Conservation (phyloP, 345 rosid genomes). For the Carallia pectinifolia region DNA sequence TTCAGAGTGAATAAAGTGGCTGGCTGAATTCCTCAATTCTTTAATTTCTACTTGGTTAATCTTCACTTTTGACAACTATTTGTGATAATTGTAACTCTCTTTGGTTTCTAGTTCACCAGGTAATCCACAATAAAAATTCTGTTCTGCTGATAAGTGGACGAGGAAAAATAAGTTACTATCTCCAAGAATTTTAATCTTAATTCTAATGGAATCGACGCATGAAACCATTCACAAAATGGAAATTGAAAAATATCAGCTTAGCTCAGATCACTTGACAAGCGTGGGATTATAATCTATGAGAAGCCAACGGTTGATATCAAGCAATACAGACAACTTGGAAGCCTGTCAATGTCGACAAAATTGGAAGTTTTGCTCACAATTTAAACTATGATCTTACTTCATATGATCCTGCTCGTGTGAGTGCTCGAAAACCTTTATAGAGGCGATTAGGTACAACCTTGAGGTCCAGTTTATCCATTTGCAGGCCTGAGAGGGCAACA, state of each 20-base stretch:
- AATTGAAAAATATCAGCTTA: neutral
- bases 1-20: slow-evolving; percentile 74
- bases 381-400: slow-evolving; percentile 67
- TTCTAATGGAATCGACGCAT: too few species aligned
- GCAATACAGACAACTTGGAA: neutral
- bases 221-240: too few species aligned
- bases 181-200: too few species aligned
- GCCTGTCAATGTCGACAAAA: too few species aligned
- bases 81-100: neutral
- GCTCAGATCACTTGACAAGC: neutral
- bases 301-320: neutral
- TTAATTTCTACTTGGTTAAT: neutral
- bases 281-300: neutral
- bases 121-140: too few species aligned
- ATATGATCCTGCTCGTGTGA: slow-evolving; percentile 73
- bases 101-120: too few species aligned
- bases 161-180: too few species aligned
- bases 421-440: slow-evolving; percentile 89
- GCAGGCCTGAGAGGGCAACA: slow-evolving; percentile 79
- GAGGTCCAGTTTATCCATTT: slow-evolving; percentile 73
- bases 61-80: neutral
- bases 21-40: slow-evolving; percentile 24
- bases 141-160: too few species aligned
- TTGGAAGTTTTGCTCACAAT: neutral
- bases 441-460: slow-evolving; percentile 61